These are phyloP conservation scores for Cutaneotrichosporon curvatum DNA, from an alignment of 1,284 basidiomycete species.

Conservation along the genomic window DNA sequence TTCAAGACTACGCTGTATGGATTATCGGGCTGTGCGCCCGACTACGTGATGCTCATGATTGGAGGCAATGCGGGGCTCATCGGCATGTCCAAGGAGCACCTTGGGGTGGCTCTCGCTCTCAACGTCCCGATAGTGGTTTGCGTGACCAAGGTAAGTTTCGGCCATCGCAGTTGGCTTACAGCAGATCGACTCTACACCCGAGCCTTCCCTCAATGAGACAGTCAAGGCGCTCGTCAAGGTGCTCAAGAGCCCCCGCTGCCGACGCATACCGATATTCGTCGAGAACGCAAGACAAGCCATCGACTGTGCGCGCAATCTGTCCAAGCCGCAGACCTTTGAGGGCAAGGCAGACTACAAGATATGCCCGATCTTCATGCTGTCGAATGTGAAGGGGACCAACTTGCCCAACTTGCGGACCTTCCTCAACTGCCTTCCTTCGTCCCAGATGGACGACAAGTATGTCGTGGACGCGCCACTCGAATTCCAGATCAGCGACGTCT, in stretches of 20 bases:
- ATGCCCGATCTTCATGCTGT: conserved; percentile 88
- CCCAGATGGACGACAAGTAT: conserved; percentile 71
- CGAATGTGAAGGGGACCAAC: conserved; percentile 90
- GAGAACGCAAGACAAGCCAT: conserved; percentile 60
- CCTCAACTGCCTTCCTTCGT: conserved; percentile 76
- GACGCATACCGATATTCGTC: conserved; percentile 53
- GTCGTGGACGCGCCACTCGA: conserved; percentile 79
- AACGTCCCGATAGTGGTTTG: conserved; percentile 90
- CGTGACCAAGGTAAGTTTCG: conserved; percentile 75
- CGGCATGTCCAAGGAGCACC: conserved; percentile 96
- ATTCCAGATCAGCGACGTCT: conserved; percentile 51
- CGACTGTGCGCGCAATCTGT: conserved; percentile 57
- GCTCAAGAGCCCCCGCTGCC: conserved; percentile 84
- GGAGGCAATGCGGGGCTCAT: conserved; percentile 91
- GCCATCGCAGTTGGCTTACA: conserved; percentile 4
- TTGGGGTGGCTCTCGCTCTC: conserved; percentile 87
- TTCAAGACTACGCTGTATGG: conserved; percentile 89
- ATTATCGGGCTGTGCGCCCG: conserved; percentile 85
- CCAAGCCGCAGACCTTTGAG: conserved; percentile 55
- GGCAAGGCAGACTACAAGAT: conserved; percentile 57
- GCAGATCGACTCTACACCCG: conserved; percentile 94
- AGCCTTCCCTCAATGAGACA: conserved; percentile 81
- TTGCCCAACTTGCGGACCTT: conserved; percentile 69
- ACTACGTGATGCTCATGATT: conserved; percentile 92
- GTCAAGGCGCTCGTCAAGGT: conserved; percentile 90